A percentile compares a stretch with the other conserved stretches of the same genome.
Conservation (phyloP, 1,139 yeast genomes). For the Sugiyamaella pinicola region DNA sequence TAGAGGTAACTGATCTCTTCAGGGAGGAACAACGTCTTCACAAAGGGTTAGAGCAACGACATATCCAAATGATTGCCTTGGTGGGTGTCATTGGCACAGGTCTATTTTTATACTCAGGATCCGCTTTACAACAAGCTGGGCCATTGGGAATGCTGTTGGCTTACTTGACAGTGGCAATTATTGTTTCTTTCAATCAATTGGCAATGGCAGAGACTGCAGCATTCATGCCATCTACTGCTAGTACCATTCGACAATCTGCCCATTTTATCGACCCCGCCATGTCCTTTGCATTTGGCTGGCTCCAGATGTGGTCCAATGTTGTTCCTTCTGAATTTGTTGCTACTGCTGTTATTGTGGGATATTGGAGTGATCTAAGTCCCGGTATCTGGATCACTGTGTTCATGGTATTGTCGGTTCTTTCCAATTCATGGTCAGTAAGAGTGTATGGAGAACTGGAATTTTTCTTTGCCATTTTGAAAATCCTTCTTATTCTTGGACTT, state of each 20-base stretch:
- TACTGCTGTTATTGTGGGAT: slow-evolving; percentile 68
- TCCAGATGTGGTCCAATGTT: slow-evolving; percentile 69
- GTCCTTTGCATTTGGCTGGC: slow-evolving; percentile 84
- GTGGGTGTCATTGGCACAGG: slow-evolving; percentile 91
- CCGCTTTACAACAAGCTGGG: slow-evolving; percentile 71
- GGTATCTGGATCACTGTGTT: slow-evolving; percentile 64
- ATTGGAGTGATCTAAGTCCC: slow-evolving; percentile 52
- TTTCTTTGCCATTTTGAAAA: slow-evolving; percentile 57
- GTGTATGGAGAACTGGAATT: slow-evolving; percentile 77
- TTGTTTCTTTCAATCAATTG: slow-evolving; percentile 72
- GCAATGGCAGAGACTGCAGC: slow-evolving; percentile 85
- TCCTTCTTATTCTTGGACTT: slow-evolving; percentile 64
- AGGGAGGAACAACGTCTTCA: slow-evolving; percentile 32
- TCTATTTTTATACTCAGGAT: slow-evolving; percentile 73
- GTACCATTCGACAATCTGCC: slow-evolving; percentile 70
- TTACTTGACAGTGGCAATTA: slow-evolving; percentile 65
- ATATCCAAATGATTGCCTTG: slow-evolving; percentile 69
- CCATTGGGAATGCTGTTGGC: slow-evolving; percentile 79
- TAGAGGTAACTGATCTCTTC: slow-evolving; percentile 7
- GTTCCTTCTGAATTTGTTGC: slow-evolving; percentile 77
- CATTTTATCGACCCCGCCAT: slow-evolving; percentile 72
- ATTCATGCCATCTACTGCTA: slow-evolving; percentile 79
- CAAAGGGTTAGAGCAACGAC: slow-evolving; percentile 52
- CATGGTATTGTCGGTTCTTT: slow-evolving; percentile 54
- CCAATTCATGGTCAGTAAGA: slow-evolving; percentile 67